Base-by-base conservation (phyloP, 2,329 filamentous ascomycete genomes). In the Cryoendolithus antarcticus region DNA sequence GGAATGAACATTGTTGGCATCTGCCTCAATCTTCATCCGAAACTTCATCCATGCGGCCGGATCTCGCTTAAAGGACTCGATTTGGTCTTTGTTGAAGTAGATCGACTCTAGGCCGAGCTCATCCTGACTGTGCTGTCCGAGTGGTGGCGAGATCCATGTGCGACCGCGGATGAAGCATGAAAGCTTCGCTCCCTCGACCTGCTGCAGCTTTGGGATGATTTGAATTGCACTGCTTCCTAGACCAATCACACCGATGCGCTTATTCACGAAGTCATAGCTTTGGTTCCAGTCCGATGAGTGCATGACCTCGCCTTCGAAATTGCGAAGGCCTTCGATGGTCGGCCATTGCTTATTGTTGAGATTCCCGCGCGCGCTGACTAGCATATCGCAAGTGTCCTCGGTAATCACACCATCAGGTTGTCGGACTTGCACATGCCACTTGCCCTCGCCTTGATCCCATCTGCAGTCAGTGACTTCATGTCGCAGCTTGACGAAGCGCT, bases 111-210 rank as follows among this genome's bases (percentile, higher is more conserved):
- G 56, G 2, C 56, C 56, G 13, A 64, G 52, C 32, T 53, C 49
- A 34, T 57, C 50, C 35, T 49, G 47, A 12, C 50, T 47, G 3
- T 39, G 41, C 28, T 57, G 54, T 4, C 43, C 66, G 61, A 40
- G 75, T 70, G 1, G 76, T 64, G 34, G 70, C 66, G 1, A 72
- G 59, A 83, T 74, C 79, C 79, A 84, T 0, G 78, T 82, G 19
- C 65, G 70, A 46, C 71, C 76, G 7, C 78, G 65, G 1, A 70
- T 74, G 46, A 80, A 82, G 56, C 80, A 74, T 44, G 79, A 72
- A 0, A 82, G 59, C 1, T 64, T 68, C 7, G 46, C 45, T 3
- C 47, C 56, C 32, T 39, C 13, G 3, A 48, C 51, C 24, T 48
- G 52, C 48, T 61, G 64, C 2, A 67, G 54, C 2, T 54, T 55